phyloP scores from a whole-genome alignment of 441 rosid genomes.

The Dalechampia spathulata region DNA sequence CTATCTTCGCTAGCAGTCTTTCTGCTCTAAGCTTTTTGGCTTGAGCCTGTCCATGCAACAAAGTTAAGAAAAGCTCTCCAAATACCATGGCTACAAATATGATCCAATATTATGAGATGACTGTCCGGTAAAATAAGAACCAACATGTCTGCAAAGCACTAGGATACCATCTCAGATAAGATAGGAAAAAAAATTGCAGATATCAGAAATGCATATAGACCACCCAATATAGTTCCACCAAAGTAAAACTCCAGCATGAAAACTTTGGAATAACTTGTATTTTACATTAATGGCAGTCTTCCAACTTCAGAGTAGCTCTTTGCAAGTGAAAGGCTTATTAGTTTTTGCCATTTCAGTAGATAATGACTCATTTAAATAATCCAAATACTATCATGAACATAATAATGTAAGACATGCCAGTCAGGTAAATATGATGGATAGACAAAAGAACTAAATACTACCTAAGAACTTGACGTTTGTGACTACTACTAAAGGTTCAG shows the following conservation, averaged over 20 bases:
- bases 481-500: neutral
- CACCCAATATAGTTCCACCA: too few species aligned
- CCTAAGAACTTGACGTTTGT: neutral
- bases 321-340: neutral
- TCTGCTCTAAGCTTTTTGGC: slow-evolving; percentile 88
- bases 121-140: neutral
- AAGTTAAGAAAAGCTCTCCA: neutral
- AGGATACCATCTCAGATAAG: neutral
- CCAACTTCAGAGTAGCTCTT: neutral
- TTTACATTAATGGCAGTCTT: neutral
- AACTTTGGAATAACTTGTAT: neutral
- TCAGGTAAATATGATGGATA: neutral
- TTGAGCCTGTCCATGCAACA: slow-evolving; percentile 54
- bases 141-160: neutral
- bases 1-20: slow-evolving; percentile 73
- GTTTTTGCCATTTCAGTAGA: neutral
- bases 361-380: neutral
- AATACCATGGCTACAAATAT: neutral
- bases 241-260: too few species aligned
- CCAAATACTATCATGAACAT: neutral
- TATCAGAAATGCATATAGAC: too few species aligned
- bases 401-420: neutral
- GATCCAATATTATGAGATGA: neutral
- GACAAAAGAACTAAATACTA: neutral
- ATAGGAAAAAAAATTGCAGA: neutral